Base-by-base conservation (phyloP, 106 monocot species). In the Posidonia australis region DNA sequence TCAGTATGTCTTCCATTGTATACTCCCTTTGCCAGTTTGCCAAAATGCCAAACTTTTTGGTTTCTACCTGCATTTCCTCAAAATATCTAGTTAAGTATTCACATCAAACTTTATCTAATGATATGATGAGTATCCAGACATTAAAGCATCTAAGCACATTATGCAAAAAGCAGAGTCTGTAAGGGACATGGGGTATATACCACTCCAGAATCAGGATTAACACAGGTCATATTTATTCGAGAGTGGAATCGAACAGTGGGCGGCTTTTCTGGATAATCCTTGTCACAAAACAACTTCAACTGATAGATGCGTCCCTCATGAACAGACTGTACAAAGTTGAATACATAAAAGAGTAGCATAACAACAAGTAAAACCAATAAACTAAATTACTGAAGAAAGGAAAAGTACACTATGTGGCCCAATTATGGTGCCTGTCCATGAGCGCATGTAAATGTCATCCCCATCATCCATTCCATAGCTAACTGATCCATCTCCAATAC, bases 401-500 rank as follows among this genome's bases (percentile, higher is more conserved):
- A n/a, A n/a, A n/a, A n/a, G n/a, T 60, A 70, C 60, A 49, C 60
- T 60, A 47, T 60, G 70, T 30, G 70, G 70, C 47, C 70, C 70
- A 57, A 70, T 70, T 16, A 70, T 70, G 27, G 70, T 70, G 58
- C 70, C 70, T 26, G 71, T 71, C 71, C 71, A 71, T 20, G 71
- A 71, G 19, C 71, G 71, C 71, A 71, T 71, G 71, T 71, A 71
- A 9, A 71, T 62, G 51, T 71, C 71, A 71, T 71, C 70, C 46
- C 70, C 70, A 60, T 70, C 70, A 48, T 70, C 70, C 70, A 70
- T 70, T 10, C 70, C 70, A 44, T 70, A 70, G 46, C 70, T 70
- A 18, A 70, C 60, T 9, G 70, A 46, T 13, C 70, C 68, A 77
- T 91, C 86, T 59, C 90, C 90, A 22, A 91, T 91, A 17, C 90